Base-by-base conservation (phyloP, 2,329 filamentous ascomycete species). In the Neonectria magnoliae region DNA sequence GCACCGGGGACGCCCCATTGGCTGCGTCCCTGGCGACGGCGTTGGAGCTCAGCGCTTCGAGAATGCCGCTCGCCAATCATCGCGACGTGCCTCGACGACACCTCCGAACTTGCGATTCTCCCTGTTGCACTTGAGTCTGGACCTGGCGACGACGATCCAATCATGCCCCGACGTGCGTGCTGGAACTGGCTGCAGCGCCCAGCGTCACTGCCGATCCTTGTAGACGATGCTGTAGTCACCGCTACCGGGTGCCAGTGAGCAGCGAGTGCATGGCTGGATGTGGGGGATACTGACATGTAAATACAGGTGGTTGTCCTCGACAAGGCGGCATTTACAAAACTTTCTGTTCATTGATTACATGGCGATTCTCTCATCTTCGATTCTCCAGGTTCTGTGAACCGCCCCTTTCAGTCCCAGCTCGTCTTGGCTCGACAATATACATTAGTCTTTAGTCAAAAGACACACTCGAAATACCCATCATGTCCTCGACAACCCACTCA, bases 401-500 rank as follows among this genome's bases (percentile, higher is more conserved):
- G 31, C 57, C 18, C 44, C 45, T 59, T 47, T 13, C 47, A 18
- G 38, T 20, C 10, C 11, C 48, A 51, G 27, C 27, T 22, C 13
- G 3, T 50, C 25, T 50, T 27, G 47, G 16, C n/a, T 5, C 25
- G 16, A 50, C 7, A 5, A n/a, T 31, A 50, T 13, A 68, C n/a
- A 54, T 59, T 36, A 57, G 31, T 31, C 52, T 22, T 16, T 44
- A 16, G 48, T 36, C 33, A 18, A 7, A 44, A 31, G 20, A 38
- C 54, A 8, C 10, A 7, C 5, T 22, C 27, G n/a, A 51, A 60
- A 22, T 20, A 48, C 56, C 53, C 64, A 74, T 56, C 66, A 85
- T 85, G 81, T 75, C 81, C 45, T 71, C 81, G 16, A 70, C 80
- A 57, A 80, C 80, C 6, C 68, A 75, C 33, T 60, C 72, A 27